phyloP scores from a whole-genome alignment of 1,284 basidiomycete species.

The Cryptococcus deneoformans region DNA sequence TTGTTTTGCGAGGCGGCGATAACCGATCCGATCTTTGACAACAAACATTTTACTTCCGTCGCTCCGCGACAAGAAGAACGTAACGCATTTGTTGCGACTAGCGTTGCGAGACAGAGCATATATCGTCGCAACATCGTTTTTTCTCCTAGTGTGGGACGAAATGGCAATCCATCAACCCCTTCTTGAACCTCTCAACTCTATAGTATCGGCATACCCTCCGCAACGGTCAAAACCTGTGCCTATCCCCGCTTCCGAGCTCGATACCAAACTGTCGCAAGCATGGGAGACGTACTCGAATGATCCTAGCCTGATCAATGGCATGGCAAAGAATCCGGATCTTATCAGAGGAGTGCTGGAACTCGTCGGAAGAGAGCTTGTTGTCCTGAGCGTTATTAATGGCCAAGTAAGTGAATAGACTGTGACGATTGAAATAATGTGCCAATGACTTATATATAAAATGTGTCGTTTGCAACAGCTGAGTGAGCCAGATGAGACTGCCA shows the following conservation, averaged over 20 bases:
- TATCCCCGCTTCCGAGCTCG: conserved; percentile 7
- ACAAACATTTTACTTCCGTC: no score
- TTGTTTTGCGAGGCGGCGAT: no score
- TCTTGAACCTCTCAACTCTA: background rate
- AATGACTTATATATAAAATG: no score
- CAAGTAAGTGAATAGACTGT: conserved; percentile 20
- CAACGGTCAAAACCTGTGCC: conserved; percentile 1
- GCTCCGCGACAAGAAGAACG: no score
- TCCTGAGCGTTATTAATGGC: conserved; percentile 23
- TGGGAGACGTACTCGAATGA: conserved; percentile 13
- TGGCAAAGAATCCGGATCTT: conserved; percentile 20
- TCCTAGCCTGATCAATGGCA: conserved; percentile 1
- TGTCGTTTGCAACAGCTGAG: conserved; percentile 14
- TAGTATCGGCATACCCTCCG: conserved; percentile 6
- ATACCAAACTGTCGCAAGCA: conserved; percentile 2
- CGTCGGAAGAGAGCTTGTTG: conserved; percentile 34
- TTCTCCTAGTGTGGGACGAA: background rate
- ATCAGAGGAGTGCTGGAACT: conserved; percentile 34
- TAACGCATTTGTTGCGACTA: no score
- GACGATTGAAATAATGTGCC: background rate
- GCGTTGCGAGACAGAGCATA: no score
- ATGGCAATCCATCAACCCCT: conserved; percentile 5
- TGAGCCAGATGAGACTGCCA: conserved; percentile 19
- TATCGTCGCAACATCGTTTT: no score
- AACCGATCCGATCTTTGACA: no score